Percentiles rank a stretch among this genome's conserved stretches.
phyloP scores from a whole-genome alignment of 2,329 filamentous ascomycete species.

The Diaporthe vaccinii region DNA sequence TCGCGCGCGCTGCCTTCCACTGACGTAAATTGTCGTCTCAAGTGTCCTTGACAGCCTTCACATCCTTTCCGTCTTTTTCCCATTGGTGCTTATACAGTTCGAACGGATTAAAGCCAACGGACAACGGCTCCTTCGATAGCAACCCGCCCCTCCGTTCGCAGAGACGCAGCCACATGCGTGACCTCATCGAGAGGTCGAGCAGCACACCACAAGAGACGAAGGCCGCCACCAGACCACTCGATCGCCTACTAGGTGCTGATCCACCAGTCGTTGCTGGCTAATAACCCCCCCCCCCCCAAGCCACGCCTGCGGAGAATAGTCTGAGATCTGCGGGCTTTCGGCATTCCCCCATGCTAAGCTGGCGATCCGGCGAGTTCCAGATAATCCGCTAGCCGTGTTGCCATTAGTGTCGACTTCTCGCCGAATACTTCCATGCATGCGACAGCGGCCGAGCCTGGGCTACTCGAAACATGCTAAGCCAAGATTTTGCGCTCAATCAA shows the following conservation, averaged over 20 bases:
- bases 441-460: background rate
- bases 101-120: background rate
- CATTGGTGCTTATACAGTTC: conserved; percentile 14
- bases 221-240: background rate
- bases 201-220: background rate
- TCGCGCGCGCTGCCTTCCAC: background rate
- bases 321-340: conserved; percentile 1
- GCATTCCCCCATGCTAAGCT: conserved; percentile 23
- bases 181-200: background rate
- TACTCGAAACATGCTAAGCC: conserved; percentile 15
- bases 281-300: background rate
- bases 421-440: conserved; percentile 7
- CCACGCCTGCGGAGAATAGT: conserved; percentile 2
- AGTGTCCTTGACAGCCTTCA: conserved; percentile 1
- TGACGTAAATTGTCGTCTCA: conserved; percentile 23
- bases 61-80: background rate
- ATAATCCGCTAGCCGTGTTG: background rate
- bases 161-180: background rate
- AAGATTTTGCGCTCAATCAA: background rate
- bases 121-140: conserved; percentile 12
- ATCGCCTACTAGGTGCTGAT: background rate
- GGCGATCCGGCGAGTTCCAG: conserved; percentile 24
- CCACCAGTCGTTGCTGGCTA: background rate
- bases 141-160: conserved; percentile 2
- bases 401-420: background rate